Evolutionary conservation across 169 alveolate genomes (phyloP).

Genomic region (Plasmodium knowlesi): DNA sequence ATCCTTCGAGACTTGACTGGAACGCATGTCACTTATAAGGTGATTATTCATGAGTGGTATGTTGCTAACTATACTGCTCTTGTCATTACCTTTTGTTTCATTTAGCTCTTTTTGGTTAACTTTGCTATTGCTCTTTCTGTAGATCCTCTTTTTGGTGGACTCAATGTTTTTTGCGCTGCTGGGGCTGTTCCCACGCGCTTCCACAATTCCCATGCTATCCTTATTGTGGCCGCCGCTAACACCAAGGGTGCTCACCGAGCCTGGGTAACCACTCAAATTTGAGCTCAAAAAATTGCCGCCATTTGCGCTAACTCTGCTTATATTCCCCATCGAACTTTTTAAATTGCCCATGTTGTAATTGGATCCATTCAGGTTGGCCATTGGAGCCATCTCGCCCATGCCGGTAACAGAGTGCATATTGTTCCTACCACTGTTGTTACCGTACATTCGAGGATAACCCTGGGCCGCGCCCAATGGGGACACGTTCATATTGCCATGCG

Average conservation of each 20-base stretch:
- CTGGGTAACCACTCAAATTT: neutral
- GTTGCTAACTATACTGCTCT: neutral
- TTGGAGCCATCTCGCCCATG: neutral
- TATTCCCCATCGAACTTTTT: neutral
- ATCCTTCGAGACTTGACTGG: neutral
- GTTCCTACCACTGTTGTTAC: neutral
- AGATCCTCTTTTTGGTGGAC: neutral
- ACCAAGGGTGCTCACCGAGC: neutral
- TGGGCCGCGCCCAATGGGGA: neutral
- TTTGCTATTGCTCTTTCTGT: neutral
- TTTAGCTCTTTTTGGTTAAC: neutral
- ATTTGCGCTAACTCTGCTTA: neutral
- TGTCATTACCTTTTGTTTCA: neutral
- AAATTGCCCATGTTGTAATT: conserved; percentile 16
- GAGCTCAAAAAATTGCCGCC: neutral
- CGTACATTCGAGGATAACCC: neutral
- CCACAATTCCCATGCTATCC: neutral
- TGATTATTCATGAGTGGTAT: neutral
- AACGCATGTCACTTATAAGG: neutral
- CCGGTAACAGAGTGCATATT: neutral
- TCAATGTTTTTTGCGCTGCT: neutral
- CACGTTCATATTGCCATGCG: neutral
- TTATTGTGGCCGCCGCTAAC: neutral
- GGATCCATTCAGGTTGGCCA: neutral
- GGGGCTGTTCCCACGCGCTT: neutral